These are phyloP conservation scores for Leccinum uliginosum DNA, from an alignment of 768 basidiomycete genomes.

Conservation along the genomic window DNA sequence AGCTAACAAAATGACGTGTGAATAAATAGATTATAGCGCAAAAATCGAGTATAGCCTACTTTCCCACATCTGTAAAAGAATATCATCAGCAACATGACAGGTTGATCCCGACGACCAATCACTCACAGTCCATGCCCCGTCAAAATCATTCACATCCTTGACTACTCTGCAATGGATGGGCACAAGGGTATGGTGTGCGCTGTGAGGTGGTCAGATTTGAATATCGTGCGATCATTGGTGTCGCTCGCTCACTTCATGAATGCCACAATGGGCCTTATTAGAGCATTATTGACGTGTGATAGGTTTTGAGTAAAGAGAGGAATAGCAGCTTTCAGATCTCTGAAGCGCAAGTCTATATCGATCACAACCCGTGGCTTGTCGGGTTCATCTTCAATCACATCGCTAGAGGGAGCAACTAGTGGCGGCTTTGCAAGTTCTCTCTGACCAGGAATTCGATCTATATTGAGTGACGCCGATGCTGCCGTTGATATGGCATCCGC, in stretches of 20 bases:
- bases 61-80: slow-evolving; percentile 74
- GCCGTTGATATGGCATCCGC: slow-evolving; percentile 79
- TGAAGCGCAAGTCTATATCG: slow-evolving; percentile 91
- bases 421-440: slow-evolving; percentile 84
- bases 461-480: slow-evolving; percentile 41
- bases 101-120: not conserved
- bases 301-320: slow-evolving; percentile 88
- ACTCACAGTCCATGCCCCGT: slow-evolving; percentile 94
- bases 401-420: slow-evolving; percentile 61
- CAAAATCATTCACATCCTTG: slow-evolving; percentile 81
- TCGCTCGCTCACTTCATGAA: slow-evolving; percentile 83
- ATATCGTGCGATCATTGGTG: not conserved
- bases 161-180: slow-evolving; percentile 90
- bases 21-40: not conserved
- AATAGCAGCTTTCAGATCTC: slow-evolving; percentile 92
- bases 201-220: slow-evolving; percentile 29
- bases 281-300: slow-evolving; percentile 87
- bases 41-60: slow-evolving; percentile 45
- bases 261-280: slow-evolving; percentile 93
- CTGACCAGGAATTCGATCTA: slow-evolving; percentile 81
- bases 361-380: slow-evolving; percentile 58
- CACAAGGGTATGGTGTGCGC: slow-evolving; percentile 88
- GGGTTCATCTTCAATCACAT: slow-evolving; percentile 23
- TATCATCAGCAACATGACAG: slow-evolving; percentile 2
- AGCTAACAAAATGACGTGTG: slow-evolving; percentile 43